Evolutionary conservation across 1,284 basidiomycete species (phyloP), one percentile per base, ranked within the genome.

Genomic region (Cryptococcus sp.): DNA sequence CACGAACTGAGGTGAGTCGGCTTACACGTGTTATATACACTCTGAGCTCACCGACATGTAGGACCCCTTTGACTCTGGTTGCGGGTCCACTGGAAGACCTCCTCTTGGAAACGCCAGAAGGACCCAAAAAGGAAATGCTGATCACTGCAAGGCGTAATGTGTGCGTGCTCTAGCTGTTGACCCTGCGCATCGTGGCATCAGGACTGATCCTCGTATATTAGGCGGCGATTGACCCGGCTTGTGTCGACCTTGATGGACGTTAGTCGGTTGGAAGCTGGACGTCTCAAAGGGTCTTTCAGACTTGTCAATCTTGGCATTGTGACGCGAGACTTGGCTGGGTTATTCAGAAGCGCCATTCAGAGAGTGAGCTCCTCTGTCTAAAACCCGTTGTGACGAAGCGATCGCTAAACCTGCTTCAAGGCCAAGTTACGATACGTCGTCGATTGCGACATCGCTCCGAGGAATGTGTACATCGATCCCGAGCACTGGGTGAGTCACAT

Each of bases 21-120:
- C n/a, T 23, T 3, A n/a, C 54, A 42, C n/a, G n/a, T n/a, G n/a
- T n/a, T n/a, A n/a, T n/a, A n/a, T n/a, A n/a, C n/a, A n/a, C n/a
- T n/a, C n/a, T n/a, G n/a, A 35, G 13, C 31, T 35, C 31, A 35
- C 8, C 4, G 17, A n/a, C 16, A 13, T 3, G 27, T 35, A 59
- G 78, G 1, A 80, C 79, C 3, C 80, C 80, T 0, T 63, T 80
- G 2, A 78, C 77, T 0, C 65, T 81, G 4, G 75, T 81, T n/a
- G 57, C 71, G 17, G 75, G 73, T 19, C 75, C 75, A 0, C 55
- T 77, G 50, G 73, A 77, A n/a, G 75, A 76, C 52, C 44, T 73
- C 5, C 50, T 75, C 6, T 60, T 58, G 5, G 72, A 75, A 22
- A 63, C 68, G 2, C 52, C 61, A 1, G 60, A 69, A 7, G 71